Evolutionary conservation across 2,329 filamentous ascomycete genomes (phyloP).

Genomic region (Coniochaeta hoffmannii): DNA sequence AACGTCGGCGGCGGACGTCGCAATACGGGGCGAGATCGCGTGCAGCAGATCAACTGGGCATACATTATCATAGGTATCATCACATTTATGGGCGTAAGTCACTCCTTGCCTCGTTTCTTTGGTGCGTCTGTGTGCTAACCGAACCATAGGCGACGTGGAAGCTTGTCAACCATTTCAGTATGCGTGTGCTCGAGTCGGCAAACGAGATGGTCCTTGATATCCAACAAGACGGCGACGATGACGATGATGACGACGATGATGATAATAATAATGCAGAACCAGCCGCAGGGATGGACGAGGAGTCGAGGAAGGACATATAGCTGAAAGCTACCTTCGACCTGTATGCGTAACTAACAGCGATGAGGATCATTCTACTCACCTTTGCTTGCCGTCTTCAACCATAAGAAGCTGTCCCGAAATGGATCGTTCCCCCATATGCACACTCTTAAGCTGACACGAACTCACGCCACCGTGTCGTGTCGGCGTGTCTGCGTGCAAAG

Average conservation of each 20-base stretch:
- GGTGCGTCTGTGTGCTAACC: conserved; percentile 11
- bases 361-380: not conserved
- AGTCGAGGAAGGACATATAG: conserved; percentile 18
- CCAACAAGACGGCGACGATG: conserved; percentile 48
- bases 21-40: conserved; percentile 65
- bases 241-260: conserved; percentile 51
- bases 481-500: conserved; percentile 97
- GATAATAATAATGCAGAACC: conserved; percentile 28
- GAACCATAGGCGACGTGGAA: conserved; percentile 65
- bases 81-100: conserved; percentile 69
- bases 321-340: not conserved
- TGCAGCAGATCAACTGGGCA: conserved; percentile 71
- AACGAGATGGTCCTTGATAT: conserved; percentile 80
- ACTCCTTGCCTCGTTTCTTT: not conserved
- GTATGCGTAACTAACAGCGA: not conserved
- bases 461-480: conserved; percentile 70
- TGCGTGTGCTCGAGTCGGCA: conserved; percentile 64
- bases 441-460: conserved; percentile 95
- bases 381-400: not conserved
- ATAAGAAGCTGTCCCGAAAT: not conserved
- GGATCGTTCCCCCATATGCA: conserved; percentile 43
- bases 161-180: conserved; percentile 66
- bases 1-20: conserved; percentile 45
- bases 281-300: conserved; percentile 9
- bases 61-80: conserved; percentile 73